phyloP scores from a whole-genome alignment of 2,329 filamentous ascomycete genomes.

The Laburnicola sp. region DNA sequence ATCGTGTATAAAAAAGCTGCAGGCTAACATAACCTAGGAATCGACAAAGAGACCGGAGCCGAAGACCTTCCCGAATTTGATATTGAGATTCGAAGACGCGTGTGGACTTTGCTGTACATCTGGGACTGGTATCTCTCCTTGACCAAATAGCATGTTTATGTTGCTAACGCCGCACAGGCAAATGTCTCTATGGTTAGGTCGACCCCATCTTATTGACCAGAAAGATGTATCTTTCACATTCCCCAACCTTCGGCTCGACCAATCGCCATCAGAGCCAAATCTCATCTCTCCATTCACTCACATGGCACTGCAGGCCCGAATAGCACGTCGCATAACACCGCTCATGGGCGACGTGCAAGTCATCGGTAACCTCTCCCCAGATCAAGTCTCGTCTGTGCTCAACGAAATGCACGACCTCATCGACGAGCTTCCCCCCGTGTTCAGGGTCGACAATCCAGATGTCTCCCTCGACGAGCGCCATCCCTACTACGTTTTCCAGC shows the following conservation, averaged over 20 bases:
- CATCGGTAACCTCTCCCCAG: slow-evolving; percentile 19
- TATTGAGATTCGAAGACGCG: slow-evolving; percentile 51
- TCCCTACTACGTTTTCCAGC: slow-evolving; percentile 53
- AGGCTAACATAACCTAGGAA: slow-evolving; percentile 23
- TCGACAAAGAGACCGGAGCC: slow-evolving; percentile 47
- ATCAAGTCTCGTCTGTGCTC: slow-evolving; percentile 33
- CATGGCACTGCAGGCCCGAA: slow-evolving; percentile 47
- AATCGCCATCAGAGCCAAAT: slow-evolving; percentile 38
- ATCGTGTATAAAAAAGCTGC: no score
- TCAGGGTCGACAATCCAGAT: slow-evolving; percentile 48
- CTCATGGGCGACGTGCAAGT: slow-evolving; percentile 25
- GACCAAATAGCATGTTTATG: not conserved
- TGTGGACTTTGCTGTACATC: slow-evolving; percentile 53
- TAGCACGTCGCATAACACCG: slow-evolving; percentile 39
- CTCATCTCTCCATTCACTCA: slow-evolving; percentile 51
- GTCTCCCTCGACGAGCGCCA: slow-evolving; percentile 47
- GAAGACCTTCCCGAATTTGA: slow-evolving; percentile 51
- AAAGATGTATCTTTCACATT: slow-evolving; percentile 45
- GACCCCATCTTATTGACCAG: slow-evolving; percentile 52
- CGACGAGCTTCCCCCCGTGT: slow-evolving; percentile 48
- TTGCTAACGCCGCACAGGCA: slow-evolving; percentile 27
- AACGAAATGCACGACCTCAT: slow-evolving; percentile 51
- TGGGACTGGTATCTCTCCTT: slow-evolving; percentile 52
- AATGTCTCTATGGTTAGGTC: slow-evolving; percentile 50
- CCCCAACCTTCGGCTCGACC: slow-evolving; percentile 48